A percentile compares a stretch with the other conserved stretches of the same genome.
These are phyloP conservation scores for Botrytis elliptica DNA, from an alignment of 2,329 filamentous ascomycete genomes.

Conservation along the genomic window DNA sequence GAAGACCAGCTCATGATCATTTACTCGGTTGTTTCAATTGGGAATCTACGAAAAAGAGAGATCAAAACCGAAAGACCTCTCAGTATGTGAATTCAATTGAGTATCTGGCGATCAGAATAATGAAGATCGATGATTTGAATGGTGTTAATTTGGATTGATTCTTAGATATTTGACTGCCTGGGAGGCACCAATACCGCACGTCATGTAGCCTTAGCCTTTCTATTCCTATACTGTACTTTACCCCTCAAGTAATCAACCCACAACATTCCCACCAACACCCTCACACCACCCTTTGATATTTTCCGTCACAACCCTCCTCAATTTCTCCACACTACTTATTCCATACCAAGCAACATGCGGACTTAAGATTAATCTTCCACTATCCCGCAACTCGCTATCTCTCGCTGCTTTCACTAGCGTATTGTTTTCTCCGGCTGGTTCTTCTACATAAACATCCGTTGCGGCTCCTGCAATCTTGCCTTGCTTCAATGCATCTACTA, in stretches of 20 bases:
- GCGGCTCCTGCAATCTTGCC: constrained; percentile 36
- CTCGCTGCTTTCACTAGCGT: constrained; percentile 28
- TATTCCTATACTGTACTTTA: not conserved
- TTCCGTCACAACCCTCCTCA: constrained; percentile 45
- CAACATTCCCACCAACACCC: constrained; percentile 35
- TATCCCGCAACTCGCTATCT: constrained; percentile 28
- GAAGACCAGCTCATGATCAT: not conserved
- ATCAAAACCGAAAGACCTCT: not conserved
- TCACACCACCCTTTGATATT: constrained; percentile 48
- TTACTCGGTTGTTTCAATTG: not conserved
- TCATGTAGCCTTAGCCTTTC: not conserved
- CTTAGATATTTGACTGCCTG: not conserved
- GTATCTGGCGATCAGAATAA: not conserved
- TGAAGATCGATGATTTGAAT: not conserved
- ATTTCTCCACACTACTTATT: constrained; percentile 47
- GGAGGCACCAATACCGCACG: not conserved
- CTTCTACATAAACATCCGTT: constrained; percentile 38
- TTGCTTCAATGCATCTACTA: constrained; percentile 35
- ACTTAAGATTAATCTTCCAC: constrained; percentile 50
- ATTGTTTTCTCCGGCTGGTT: constrained; percentile 44
- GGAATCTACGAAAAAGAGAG: not conserved
- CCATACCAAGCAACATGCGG: constrained; percentile 56
- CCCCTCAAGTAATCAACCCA: constrained; percentile 13
- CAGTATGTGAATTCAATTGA: not conserved
- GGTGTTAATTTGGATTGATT: not conserved